These are phyloP conservation scores for Triticum aestivum DNA, from an alignment of 176 grass and related monocot genomes.

Conservation along the genomic window IWGSC_CS_RefSeq_v2.1 NC_057800.1:454275469-454275968, in stretches of 20 bases:
- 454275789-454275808: constrained; percentile 94
- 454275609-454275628: constrained; percentile 65
- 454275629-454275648: constrained; percentile 98
- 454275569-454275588: no score
- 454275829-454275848: constrained; percentile 1
- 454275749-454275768: constrained; percentile 81
- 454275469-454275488: constrained; percentile 80
- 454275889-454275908: constrained; percentile 78
- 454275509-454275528: not conserved
- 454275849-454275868: not conserved
- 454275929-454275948: constrained; percentile 86
- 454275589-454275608: constrained; percentile 70
- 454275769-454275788: constrained; percentile 84
- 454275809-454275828: constrained; percentile 88
- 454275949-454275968: constrained; percentile 97
- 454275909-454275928: constrained; percentile 73
- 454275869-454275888: not conserved
- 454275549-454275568: no score
- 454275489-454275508: not conserved
- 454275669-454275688: not conserved
- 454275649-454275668: constrained; percentile 28
- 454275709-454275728: not conserved
- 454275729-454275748: constrained; percentile 63
- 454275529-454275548: not conserved
- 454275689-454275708: not conserved